Evolutionary conservation across 208 protist species (phyloP).

Genomic region (Wallacemonas sp.): DNA sequence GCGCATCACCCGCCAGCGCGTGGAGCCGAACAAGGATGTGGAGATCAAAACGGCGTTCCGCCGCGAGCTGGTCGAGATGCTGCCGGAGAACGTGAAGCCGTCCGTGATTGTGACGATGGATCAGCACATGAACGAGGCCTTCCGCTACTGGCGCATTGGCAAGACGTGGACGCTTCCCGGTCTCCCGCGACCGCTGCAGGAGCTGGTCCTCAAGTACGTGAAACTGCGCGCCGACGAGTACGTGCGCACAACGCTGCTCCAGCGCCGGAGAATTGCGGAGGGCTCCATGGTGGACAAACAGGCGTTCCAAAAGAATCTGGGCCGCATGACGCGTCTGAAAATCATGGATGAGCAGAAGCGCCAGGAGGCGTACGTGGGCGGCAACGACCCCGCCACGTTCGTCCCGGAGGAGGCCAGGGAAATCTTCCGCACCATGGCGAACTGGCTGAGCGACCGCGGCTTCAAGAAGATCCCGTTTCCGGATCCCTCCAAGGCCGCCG

Average conservation of each 20-base stretch:
- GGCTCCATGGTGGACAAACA: conserved; percentile 99
- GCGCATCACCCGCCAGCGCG: conserved; percentile 99
- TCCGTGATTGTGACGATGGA: conserved; percentile 98
- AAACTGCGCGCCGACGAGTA: conserved; percentile 99
- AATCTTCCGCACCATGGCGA: conserved; percentile 99
- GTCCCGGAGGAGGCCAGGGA: conserved; percentile 97
- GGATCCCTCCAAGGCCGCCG: conserved; percentile 99
- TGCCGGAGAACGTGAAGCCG: conserved; percentile 98
- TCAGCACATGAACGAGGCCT: conserved; percentile 99
- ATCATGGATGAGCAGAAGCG: conserved; percentile 99
- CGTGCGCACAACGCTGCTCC: conserved; percentile 99
- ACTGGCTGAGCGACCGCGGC: conserved; percentile 99
- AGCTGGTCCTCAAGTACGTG: conserved; percentile 99
- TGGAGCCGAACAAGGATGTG: conserved; percentile 99
- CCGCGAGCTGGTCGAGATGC: conserved; percentile 99
- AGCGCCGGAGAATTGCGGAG: conserved; percentile 98
- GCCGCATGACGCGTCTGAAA: conserved; percentile 99
- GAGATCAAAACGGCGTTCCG: conserved; percentile 99
- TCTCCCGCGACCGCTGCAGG: conserved; percentile 98
- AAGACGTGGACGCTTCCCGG: conserved; percentile 99
- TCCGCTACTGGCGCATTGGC: conserved; percentile 99
- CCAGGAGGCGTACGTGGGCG: conserved; percentile 99
- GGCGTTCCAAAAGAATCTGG: conserved; percentile 99
- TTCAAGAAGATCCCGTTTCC: conserved; percentile 99
- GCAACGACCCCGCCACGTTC: conserved; percentile 94